Conservation (phyloP, 2,329 filamentous ascomycete species). For the Domatiomyces catenatus region DNA sequence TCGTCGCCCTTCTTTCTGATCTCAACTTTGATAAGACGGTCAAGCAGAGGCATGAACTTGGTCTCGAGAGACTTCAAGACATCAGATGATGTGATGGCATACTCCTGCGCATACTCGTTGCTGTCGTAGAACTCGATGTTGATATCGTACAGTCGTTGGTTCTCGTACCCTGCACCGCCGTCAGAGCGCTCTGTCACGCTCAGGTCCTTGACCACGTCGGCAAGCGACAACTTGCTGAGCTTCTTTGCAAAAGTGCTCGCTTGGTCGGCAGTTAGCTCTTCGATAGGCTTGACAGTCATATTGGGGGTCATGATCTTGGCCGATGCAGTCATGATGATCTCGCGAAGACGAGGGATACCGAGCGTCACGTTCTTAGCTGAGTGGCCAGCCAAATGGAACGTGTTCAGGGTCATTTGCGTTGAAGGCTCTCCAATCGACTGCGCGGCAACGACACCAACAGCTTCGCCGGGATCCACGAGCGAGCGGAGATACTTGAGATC, state of each 20-base stretch:
- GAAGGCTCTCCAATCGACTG: slow-evolving; percentile 95
- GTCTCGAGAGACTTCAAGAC: slow-evolving; percentile 67
- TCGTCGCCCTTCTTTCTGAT: slow-evolving; percentile 60
- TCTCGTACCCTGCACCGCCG: slow-evolving; percentile 48
- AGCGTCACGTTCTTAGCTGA: slow-evolving; percentile 97
- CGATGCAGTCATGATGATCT: slow-evolving; percentile 97
- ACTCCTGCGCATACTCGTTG: slow-evolving; percentile 68
- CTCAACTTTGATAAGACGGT: slow-evolving; percentile 57
- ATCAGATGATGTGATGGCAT: slow-evolving; percentile 65
- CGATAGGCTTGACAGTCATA: slow-evolving; percentile 69
- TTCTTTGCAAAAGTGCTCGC: slow-evolving; percentile 75
- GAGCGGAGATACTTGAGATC: slow-evolving; percentile 87
- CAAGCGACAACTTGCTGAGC: slow-evolving; percentile 71
- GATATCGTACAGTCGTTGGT: slow-evolving; percentile 76
- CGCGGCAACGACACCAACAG: slow-evolving; percentile 88
- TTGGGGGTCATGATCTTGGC: slow-evolving; percentile 74
- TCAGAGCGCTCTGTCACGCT: slow-evolving; percentile 67
- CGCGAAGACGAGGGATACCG: slow-evolving; percentile 89
- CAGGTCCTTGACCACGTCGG: slow-evolving; percentile 68
- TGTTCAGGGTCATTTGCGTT: slow-evolving; percentile 98
- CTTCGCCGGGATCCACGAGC: slow-evolving; percentile 85
- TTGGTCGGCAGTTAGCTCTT: slow-evolving; percentile 53
- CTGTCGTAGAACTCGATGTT: slow-evolving; percentile 70
- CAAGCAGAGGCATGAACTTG: slow-evolving; percentile 58
- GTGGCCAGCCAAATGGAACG: slow-evolving; percentile 97